Percentiles rank a stretch among this genome's conserved stretches.
These are phyloP conservation scores for Fusarium oligoseptatum DNA, from an alignment of 2,329 filamentous ascomycete genomes.

Conservation along the genomic window DNA sequence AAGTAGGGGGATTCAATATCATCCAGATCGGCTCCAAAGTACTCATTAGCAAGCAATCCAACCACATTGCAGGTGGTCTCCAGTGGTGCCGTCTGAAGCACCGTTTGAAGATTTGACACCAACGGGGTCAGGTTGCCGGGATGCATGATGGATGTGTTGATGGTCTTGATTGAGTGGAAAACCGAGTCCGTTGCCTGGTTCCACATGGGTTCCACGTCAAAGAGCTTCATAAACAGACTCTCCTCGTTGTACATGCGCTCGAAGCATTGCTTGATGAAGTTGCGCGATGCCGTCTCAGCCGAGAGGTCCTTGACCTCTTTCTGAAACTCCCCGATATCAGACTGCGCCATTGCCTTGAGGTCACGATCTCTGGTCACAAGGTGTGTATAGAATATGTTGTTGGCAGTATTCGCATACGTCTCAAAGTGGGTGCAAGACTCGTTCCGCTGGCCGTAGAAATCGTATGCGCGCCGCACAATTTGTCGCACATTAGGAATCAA, in stretches of 20 bases:
- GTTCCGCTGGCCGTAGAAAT: constrained; percentile 62
- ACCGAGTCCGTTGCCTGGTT: constrained; percentile 63
- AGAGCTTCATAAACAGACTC: constrained; percentile 66
- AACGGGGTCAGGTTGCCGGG: constrained; percentile 67
- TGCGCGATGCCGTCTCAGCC: constrained; percentile 68
- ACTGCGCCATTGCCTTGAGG: constrained; percentile 65
- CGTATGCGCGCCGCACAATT: constrained; percentile 65
- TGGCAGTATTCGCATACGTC: constrained; percentile 67
- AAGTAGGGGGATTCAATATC: constrained; percentile 68
- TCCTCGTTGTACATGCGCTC: constrained; percentile 70
- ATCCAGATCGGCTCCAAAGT: constrained; percentile 68
- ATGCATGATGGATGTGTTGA: constrained; percentile 66
- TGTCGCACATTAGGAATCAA: constrained; percentile 69
- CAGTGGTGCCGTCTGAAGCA: constrained; percentile 62
- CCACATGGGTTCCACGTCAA: constrained; percentile 67
- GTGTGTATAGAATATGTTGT: constrained; percentile 68
- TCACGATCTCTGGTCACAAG: constrained; percentile 66
- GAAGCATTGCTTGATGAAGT: constrained; percentile 71
- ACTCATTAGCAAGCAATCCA: constrained; percentile 71
- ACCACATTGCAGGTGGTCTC: constrained; percentile 67
- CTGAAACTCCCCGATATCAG: constrained; percentile 67
- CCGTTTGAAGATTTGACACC: constrained; percentile 62
- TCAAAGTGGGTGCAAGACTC: constrained; percentile 59
- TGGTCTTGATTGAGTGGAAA: constrained; percentile 63
- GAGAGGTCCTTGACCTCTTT: constrained; percentile 64